Evolutionary conservation across 768 basidiomycete genomes (phyloP).

Genomic region (Tylopilus rubrobrunneus): DNA sequence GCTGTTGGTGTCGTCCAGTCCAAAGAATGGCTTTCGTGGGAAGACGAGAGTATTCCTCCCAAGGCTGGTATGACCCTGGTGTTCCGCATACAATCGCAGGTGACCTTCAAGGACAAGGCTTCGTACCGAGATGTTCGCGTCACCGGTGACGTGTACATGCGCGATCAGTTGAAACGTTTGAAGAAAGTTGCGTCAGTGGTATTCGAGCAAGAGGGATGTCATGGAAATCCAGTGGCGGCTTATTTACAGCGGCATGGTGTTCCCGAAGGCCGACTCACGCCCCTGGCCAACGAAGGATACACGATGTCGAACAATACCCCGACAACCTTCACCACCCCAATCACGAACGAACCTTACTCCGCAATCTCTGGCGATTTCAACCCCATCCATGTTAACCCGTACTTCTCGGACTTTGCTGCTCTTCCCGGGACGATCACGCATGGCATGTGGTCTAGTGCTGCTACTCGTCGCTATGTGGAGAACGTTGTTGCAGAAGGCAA

Average conservation of each 20-base stretch:
- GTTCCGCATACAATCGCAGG: slow-evolving; percentile 85
- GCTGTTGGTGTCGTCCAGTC: slow-evolving; percentile 87
- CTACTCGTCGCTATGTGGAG: slow-evolving; percentile 89
- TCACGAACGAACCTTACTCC: slow-evolving; percentile 95
- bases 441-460: slow-evolving; percentile 95
- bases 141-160: slow-evolving; percentile 79
- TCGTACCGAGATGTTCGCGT: slow-evolving; percentile 80
- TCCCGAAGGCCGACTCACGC: slow-evolving; percentile 69
- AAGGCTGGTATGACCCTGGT: slow-evolving; percentile 77
- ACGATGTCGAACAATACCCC: slow-evolving; percentile 62
- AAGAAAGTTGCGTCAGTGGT: slow-evolving; percentile 87
- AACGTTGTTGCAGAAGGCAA: slow-evolving; percentile 90
- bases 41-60: slow-evolving; percentile 74
- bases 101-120: slow-evolving; percentile 88
- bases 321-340: slow-evolving; percentile 74
- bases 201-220: slow-evolving; percentile 81
- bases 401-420: slow-evolving; percentile 91
- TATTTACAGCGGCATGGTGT: slow-evolving; percentile 91
- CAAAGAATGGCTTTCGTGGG: slow-evolving; percentile 99
- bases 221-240: slow-evolving; percentile 90
- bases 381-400: slow-evolving; percentile 97
- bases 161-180: slow-evolving; percentile 82
- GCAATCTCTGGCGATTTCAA: slow-evolving; percentile 97
- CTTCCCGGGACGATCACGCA: slow-evolving; percentile 97
- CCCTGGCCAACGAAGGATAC: slow-evolving; percentile 85